A percentile compares a stretch with the other conserved stretches of the same genome.
These are phyloP conservation scores for Coriolopsis trogii DNA, from an alignment of 1,284 basidiomycete species.

Conservation along the genomic window DNA sequence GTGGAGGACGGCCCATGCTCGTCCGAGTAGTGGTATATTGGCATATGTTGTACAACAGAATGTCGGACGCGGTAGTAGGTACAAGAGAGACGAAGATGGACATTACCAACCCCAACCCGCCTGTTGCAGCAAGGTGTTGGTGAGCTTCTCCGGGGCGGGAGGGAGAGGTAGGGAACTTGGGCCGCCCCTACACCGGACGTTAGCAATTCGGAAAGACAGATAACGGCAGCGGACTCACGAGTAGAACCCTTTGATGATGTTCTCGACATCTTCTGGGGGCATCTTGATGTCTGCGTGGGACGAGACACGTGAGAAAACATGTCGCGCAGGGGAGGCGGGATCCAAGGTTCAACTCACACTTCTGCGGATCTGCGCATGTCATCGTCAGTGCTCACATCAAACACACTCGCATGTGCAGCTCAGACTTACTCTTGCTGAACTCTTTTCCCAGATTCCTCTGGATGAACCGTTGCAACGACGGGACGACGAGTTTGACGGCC, in stretches of 20 bases:
- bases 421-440: slow-evolving; percentile 76
- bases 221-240: slow-evolving; percentile 17
- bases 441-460: slow-evolving; percentile 78
- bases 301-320: too few species aligned
- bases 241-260: slow-evolving; percentile 66
- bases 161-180: slow-evolving; percentile 8
- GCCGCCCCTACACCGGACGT: slow-evolving; percentile 1
- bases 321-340: too few species aligned
- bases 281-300: slow-evolving; percentile 70
- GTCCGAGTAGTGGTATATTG: too few species aligned
- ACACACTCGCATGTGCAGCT: background rate
- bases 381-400: background rate
- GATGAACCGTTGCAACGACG: slow-evolving; percentile 69
- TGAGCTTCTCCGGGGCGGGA: slow-evolving; percentile 28
- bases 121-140: slow-evolving; percentile 32
- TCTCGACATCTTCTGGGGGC: slow-evolving; percentile 73
- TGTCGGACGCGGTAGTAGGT: background rate
- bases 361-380: slow-evolving; percentile 64
- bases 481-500: slow-evolving; percentile 73
- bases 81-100: background rate
- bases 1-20: too few species aligned
- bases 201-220: background rate
- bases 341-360: slow-evolving; percentile 54
- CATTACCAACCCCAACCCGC: slow-evolving; percentile 35
- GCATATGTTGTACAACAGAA: slow-evolving; percentile 8